Conservation (phyloP, 2,329 filamentous ascomycete genomes). For the Xylaria sp. region DNA sequence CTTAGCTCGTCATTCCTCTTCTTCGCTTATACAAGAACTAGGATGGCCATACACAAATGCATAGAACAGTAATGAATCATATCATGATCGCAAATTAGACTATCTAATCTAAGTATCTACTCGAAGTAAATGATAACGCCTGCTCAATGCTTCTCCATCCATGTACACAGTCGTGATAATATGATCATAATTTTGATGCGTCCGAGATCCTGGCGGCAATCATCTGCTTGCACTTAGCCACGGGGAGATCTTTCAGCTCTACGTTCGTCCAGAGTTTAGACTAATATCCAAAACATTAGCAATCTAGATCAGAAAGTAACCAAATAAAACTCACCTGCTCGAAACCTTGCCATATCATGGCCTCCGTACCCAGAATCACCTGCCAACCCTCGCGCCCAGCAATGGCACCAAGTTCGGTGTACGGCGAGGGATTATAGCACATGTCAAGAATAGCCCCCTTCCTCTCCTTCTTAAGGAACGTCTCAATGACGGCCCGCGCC, state of each 20-base stretch:
- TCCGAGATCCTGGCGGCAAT: constrained; percentile 57
- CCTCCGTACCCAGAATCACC: constrained; percentile 80
- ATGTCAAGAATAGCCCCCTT: constrained; percentile 81
- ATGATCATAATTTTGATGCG: constrained; percentile 46
- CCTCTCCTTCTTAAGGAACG: constrained; percentile 59
- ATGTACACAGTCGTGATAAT: neutral
- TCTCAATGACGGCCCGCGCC: constrained; percentile 66
- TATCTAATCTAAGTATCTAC: neutral
- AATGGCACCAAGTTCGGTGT: constrained; percentile 72
- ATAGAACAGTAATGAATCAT: constrained; percentile 6
- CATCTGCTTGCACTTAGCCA: constrained; percentile 66
- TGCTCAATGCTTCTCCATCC: constrained; percentile 11
- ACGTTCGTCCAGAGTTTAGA: constrained; percentile 73
- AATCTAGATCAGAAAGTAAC: neutral
- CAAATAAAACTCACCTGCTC: constrained; percentile 62
- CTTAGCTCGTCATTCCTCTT: constrained; percentile 9
- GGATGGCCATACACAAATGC: constrained; percentile 21
- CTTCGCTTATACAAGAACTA: neutral
- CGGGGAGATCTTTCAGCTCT: constrained; percentile 67
- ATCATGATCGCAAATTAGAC: neutral
- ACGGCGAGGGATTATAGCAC: constrained; percentile 82
- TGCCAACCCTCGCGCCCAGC: constrained; percentile 73
- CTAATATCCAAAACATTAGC: constrained; percentile 36
- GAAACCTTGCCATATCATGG: constrained; percentile 80
- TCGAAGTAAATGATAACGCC: constrained; percentile 10